Evolutionary conservation across 257 asterid genomes (phyloP), one percentile per base, ranked within the genome.

Genomic region (Nicotiana undulata): DNA sequence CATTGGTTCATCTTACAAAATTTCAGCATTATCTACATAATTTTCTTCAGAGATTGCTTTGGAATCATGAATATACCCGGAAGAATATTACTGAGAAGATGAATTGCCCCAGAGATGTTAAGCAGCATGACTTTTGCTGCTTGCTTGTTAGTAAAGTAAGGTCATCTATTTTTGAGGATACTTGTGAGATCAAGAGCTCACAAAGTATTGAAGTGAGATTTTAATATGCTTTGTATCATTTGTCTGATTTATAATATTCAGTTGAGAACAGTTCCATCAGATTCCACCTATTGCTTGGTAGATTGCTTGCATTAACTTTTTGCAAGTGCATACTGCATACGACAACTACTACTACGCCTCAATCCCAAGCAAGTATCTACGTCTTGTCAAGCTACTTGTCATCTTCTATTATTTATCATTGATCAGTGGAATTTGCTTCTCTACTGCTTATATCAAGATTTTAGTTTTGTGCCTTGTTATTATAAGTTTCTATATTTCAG

Each of bases 401-500:
- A 24, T 74, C 40, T 72, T 49, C 44, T 74, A 49, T 26, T 9
- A 74, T 24, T 72, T 49, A 49, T 74, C 61, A 26, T 49, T 46
- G 79, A 74, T 74, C 16, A 15, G 9, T 49, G 79, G 79, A 74
- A 49, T 49, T 74, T 49, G 37, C 53, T 65, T 79, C 24, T 79
- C 20, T 79, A 46, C 49, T 74, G 55, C 31, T 63, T 56, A 18
- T 51, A 2, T 64, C 64, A 51, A 55, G 61, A 74, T 74, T 74
- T 49, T 74, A 49, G 44, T 26, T 8, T 74, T 51, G 17, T 49
- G 24, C 17, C 17, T 49, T 49, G 46, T 74, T 79, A 53, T 53
- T 77, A 63, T 82, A 46, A 63, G 67, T 53, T 40, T 83, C 77
- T 81, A 78, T 75, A 52, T 80, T 85, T 77, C 89, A 96, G 99